Evolutionary conservation across 2,329 filamentous ascomycete genomes (phyloP).

Genomic region (Dothiorella sarmentorum): DNA sequence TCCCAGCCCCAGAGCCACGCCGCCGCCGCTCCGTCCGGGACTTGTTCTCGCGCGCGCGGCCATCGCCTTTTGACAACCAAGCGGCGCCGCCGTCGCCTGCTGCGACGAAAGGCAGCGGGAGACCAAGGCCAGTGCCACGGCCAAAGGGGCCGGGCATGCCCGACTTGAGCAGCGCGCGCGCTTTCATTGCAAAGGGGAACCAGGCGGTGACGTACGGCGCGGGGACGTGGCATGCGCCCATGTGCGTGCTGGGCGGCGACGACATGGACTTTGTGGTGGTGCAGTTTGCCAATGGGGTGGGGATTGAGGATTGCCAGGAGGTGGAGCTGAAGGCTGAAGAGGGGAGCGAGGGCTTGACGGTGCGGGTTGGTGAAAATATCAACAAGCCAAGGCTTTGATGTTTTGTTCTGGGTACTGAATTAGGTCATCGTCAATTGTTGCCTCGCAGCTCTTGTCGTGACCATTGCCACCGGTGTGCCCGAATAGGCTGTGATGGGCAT

Average conservation of each 20-base stretch:
- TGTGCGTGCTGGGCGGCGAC: conserved; percentile 74
- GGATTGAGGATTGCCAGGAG: conserved; percentile 84
- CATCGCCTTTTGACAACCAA: conserved; percentile 51
- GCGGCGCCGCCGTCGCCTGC: conserved; percentile 35
- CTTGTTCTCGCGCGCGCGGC: conserved; percentile 41
- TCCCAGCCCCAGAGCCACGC: conserved; percentile 36
- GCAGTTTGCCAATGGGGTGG: conserved; percentile 83
- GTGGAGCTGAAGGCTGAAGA: conserved; percentile 45
- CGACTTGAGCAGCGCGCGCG: conserved; percentile 65
- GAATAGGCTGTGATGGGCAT: conserved; percentile 3
- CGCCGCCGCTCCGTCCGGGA: conserved; percentile 33
- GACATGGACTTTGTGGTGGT: conserved; percentile 83
- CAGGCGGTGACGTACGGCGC: conserved; percentile 90
- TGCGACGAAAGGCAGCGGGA: conserved; percentile 25
- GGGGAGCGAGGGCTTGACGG: conserved; percentile 32
- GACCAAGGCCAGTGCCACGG: conserved; percentile 17
- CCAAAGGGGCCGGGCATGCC: conserved; percentile 60
- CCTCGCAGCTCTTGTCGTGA: neutral
- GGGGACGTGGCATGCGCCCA: conserved; percentile 94
- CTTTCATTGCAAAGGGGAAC: conserved; percentile 72
- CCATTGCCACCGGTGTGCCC: neutral
- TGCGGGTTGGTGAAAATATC: conserved; percentile 30
- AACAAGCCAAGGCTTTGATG: conserved; percentile 12
- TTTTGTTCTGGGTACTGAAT: neutral
- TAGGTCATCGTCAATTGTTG: neutral